Evolutionary conservation across 495 filamentous ascomycete species (phyloP).

Genomic region (Melanomma pulvis-pyrius): DNA sequence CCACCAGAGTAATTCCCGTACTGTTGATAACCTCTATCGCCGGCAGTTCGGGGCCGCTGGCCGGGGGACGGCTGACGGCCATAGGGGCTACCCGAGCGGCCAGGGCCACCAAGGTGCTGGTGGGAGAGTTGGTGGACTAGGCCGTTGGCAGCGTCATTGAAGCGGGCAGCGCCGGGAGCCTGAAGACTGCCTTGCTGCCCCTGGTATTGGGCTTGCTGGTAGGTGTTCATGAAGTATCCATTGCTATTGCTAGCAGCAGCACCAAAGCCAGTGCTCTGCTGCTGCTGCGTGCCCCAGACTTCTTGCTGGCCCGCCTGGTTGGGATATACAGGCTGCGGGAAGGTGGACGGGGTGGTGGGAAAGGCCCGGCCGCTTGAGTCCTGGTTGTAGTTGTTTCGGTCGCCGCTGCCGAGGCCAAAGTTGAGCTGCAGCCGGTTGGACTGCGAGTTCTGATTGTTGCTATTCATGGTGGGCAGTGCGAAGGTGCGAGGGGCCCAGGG

Average conservation of each 20-base stretch:
- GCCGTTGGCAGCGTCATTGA: slow-evolving; percentile 70
- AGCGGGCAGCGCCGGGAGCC: slow-evolving; percentile 52
- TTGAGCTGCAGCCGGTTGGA: slow-evolving; percentile 48
- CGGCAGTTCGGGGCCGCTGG: slow-evolving; percentile 73
- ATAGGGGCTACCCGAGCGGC: slow-evolving; percentile 67
- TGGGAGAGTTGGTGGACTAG: slow-evolving; percentile 95
- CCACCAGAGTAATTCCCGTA: slow-evolving; percentile 53
- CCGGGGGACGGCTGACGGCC: slow-evolving; percentile 69
- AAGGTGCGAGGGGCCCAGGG: background rate
- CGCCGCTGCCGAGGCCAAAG: slow-evolving; percentile 47
- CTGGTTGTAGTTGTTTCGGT: slow-evolving; percentile 38
- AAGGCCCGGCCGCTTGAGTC: slow-evolving; percentile 65
- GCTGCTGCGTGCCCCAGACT: slow-evolving; percentile 55
- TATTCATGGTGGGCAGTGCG: slow-evolving; percentile 26
- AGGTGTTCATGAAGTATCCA: slow-evolving; percentile 68
- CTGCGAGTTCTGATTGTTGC: slow-evolving; percentile 28
- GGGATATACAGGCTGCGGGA: slow-evolving; percentile 84
- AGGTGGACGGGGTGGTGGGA: slow-evolving; percentile 95
- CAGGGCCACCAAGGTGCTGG: slow-evolving; percentile 70
- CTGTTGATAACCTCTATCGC: slow-evolving; percentile 56
- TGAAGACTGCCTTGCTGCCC: slow-evolving; percentile 58
- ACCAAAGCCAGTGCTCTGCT: slow-evolving; percentile 1
- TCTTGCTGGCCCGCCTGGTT: slow-evolving; percentile 55
- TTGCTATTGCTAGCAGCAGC: slow-evolving; percentile 45
- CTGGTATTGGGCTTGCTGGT: slow-evolving; percentile 63